Evolutionary conservation across 73 alveolate species (phyloP).

Genomic region (Tetrahymena thermophila): DNA sequence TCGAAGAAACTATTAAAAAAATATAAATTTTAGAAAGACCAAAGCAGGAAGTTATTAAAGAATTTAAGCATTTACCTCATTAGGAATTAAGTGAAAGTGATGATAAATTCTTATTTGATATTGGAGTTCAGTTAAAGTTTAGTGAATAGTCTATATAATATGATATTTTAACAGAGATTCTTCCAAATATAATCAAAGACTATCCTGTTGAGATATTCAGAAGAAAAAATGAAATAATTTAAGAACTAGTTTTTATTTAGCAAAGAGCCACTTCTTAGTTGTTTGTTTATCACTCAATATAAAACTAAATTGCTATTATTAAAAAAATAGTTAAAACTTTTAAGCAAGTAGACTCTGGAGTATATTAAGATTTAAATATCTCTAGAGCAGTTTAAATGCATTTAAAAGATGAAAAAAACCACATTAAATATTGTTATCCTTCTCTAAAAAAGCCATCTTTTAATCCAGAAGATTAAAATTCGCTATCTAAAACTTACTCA

Average conservation of each 20-base stretch:
- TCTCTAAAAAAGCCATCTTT: neutral
- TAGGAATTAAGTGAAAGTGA: neutral
- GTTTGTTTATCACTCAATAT: neutral
- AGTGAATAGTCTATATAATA: neutral
- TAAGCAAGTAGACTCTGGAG: neutral
- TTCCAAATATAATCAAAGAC: neutral
- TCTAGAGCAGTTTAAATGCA: neutral
- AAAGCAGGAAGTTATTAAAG: neutral
- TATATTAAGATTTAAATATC: neutral
- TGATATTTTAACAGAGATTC: neutral
- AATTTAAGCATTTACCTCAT: neutral
- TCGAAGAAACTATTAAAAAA: neutral
- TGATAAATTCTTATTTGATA: neutral
- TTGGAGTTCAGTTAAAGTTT: neutral
- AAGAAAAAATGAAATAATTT: neutral
- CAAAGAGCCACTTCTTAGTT: neutral
- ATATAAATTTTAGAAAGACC: neutral
- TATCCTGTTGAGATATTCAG: neutral
- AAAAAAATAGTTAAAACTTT: neutral
- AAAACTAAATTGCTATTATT: neutral
- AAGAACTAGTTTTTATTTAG: neutral
- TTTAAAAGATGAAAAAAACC: neutral
- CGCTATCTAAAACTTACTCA: neutral
- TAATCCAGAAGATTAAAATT: neutral
- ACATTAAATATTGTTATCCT: neutral